These are phyloP conservation scores for Solanum dulcamara DNA, from an alignment of 257 asterid species.

Conservation along the genomic window DNA sequence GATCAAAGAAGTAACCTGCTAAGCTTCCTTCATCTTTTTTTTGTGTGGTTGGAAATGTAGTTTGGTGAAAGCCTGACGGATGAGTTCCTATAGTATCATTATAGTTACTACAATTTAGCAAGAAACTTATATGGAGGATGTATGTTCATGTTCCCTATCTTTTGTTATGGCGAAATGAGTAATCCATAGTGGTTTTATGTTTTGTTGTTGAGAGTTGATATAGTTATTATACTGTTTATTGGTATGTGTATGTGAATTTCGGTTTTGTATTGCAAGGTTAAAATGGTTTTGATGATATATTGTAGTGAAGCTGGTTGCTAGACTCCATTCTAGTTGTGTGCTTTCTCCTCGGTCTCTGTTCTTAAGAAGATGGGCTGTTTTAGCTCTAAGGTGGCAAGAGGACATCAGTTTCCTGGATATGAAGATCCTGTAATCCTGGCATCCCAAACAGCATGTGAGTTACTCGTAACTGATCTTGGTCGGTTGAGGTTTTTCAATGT, in stretches of 20 bases:
- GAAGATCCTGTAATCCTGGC: slow-evolving; percentile 84
- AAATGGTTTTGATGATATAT: slow-evolving; percentile 52
- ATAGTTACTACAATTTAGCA: neutral
- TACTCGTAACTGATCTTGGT: neutral
- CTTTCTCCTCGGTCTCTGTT: slow-evolving; percentile 13
- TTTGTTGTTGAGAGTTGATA: neutral
- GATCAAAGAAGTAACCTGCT: neutral
- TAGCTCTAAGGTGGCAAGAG: slow-evolving; percentile 40
- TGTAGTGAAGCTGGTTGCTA: slow-evolving; percentile 32
- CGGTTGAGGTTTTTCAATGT: neutral
- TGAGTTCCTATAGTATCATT: neutral
- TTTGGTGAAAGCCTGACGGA: neutral
- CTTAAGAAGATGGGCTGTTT: slow-evolving; percentile 80
- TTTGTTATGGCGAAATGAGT: neutral
- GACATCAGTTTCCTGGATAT: slow-evolving; percentile 70
- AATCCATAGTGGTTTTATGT: neutral
- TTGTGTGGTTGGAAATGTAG: neutral
- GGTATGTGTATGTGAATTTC: neutral
- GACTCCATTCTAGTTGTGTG: slow-evolving; percentile 29
- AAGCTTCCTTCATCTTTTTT: neutral
- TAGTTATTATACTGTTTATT: neutral
- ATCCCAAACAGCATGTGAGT: slow-evolving; percentile 91
- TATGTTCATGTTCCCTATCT: neutral
- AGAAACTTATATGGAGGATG: neutral
- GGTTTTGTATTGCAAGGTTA: slow-evolving; percentile 32